These are phyloP conservation scores for Alternaria triticina DNA, from an alignment of 2,329 filamentous ascomycete species.

Conservation along the genomic window DNA sequence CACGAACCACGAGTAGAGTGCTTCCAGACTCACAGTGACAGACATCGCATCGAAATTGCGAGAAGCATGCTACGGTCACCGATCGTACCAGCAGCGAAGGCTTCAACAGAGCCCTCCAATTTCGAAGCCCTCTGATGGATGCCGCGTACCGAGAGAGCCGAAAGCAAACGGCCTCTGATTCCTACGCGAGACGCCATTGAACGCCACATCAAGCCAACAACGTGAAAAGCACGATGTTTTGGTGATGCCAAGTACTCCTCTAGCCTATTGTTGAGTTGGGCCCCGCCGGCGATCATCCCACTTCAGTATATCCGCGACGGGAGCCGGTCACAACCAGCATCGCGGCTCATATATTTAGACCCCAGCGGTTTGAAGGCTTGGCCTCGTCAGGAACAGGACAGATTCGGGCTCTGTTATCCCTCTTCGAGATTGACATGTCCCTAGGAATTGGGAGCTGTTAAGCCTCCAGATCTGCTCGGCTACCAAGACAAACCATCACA, in stretches of 20 bases:
- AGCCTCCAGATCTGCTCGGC: neutral
- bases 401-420: neutral
- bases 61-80: neutral
- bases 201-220: neutral
- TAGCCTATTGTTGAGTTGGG: conserved; percentile 8
- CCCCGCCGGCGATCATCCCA: conserved; percentile 17
- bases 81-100: neutral
- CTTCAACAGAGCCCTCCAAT: neutral
- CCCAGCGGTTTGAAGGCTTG: conserved; percentile 18
- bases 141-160: neutral
- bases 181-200: conserved; percentile 4
- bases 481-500: neutral
- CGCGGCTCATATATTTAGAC: conserved; percentile 24
- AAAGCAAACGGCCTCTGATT: neutral
- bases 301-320: conserved; percentile 11
- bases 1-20: neutral
- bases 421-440: neutral
- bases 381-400: conserved; percentile 3
- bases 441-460: neutral
- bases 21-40: neutral
- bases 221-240: neutral
- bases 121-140: neutral
- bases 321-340: conserved; percentile 13
- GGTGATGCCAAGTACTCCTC: conserved; percentile 1
- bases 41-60: neutral